phyloP scores from a whole-genome alignment of 148 eudicot species.

The Camellia sinensis region DNA sequence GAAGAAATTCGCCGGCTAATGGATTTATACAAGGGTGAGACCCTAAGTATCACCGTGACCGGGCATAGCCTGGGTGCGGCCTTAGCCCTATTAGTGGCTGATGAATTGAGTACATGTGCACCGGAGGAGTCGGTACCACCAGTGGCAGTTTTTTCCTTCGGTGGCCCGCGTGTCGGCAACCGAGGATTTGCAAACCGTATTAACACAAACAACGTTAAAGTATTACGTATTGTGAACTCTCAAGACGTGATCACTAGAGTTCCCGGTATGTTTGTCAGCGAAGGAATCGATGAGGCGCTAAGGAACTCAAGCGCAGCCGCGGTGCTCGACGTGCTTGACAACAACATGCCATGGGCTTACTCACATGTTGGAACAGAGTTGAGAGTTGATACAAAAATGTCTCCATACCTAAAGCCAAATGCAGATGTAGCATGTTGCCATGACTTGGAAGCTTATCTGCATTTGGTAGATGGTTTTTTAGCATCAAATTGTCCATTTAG shows the following conservation, averaged over 20 bases:
- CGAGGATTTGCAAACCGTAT: constrained; percentile 48
- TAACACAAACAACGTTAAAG: constrained; percentile 45
- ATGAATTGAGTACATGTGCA: constrained; percentile 53
- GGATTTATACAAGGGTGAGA: constrained; percentile 55
- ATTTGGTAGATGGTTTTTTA: constrained; percentile 72
- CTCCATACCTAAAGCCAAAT: constrained; percentile 66
- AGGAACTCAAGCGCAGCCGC: constrained; percentile 21
- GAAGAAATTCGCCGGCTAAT: constrained; percentile 49
- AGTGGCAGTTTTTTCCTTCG: constrained; percentile 82
- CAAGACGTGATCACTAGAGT: constrained; percentile 80
- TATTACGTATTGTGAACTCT: constrained; percentile 66
- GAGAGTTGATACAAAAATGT: constrained; percentile 64
- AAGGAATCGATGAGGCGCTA: constrained; percentile 49
- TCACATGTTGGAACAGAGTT: constrained; percentile 69
- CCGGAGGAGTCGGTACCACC: constrained; percentile 38
- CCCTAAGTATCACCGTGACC: constrained; percentile 69
- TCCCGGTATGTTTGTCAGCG: constrained; percentile 80
- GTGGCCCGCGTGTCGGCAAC: constrained; percentile 85
- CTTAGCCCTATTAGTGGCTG: constrained; percentile 63
- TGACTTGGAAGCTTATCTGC: constrained; percentile 84
- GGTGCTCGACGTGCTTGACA: constrained; percentile 45
- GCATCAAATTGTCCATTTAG: constrained; percentile 67
- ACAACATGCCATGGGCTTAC: constrained; percentile 71
- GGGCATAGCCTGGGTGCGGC: constrained; percentile 97
- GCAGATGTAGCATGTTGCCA: constrained; percentile 86